Conservation (phyloP, 805 yeast genomes). For the Nakazawaea populi region DNA sequence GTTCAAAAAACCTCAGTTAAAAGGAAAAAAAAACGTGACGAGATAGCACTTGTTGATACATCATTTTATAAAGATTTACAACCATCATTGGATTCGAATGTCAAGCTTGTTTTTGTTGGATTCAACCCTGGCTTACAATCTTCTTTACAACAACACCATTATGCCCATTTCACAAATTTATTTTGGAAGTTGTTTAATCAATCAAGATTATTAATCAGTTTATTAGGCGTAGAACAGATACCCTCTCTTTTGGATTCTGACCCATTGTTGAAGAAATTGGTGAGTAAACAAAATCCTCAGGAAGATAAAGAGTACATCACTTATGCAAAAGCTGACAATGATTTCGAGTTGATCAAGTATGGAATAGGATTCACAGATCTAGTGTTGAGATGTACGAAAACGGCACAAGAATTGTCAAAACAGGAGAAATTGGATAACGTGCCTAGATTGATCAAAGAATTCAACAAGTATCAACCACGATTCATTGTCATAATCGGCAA, state of each 20-base stretch:
- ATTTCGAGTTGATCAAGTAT: constrained; percentile 28
- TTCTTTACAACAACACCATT: constrained; percentile 57
- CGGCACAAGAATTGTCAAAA: constrained; percentile 45
- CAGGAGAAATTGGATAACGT: constrained; percentile 52
- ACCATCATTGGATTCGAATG: constrained; percentile 17
- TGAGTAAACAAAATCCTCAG: background rate
- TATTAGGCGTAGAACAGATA: background rate
- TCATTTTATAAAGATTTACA: constrained; percentile 6
- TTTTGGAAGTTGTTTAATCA: constrained; percentile 64
- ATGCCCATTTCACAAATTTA: constrained; percentile 62
- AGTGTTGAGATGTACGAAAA: constrained; percentile 56
- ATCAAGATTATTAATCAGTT: constrained; percentile 33
- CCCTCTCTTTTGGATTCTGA: background rate
- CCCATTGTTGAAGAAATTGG: constrained; percentile 3
- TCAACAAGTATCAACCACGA: constrained; percentile 31
- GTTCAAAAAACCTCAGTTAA: too few species aligned
- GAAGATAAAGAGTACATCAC: background rate
- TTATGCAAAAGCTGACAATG: constrained; percentile 13
- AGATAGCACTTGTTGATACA: background rate
- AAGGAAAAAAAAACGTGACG: background rate
- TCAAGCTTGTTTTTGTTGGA: constrained; percentile 55
- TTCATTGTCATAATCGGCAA: constrained; percentile 61
- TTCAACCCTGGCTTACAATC: constrained; percentile 69
- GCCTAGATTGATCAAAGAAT: constrained; percentile 40
- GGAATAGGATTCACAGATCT: constrained; percentile 68